phyloP scores from a whole-genome alignment of 495 filamentous ascomycete genomes.

The Lasiosphaeria ovina region DNA sequence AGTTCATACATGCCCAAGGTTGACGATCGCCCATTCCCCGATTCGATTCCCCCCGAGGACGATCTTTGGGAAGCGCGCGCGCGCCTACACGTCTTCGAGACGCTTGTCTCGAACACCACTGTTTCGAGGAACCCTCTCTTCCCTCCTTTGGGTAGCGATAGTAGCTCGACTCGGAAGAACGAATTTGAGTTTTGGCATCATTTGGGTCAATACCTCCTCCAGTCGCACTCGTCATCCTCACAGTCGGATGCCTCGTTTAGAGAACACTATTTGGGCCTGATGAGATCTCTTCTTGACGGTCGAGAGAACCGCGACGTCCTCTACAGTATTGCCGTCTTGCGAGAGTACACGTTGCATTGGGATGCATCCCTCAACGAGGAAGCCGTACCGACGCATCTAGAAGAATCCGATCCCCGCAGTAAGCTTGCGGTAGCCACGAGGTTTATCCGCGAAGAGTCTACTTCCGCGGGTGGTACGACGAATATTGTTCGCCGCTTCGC shows the following conservation, averaged over 20 bases:
- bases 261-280: constrained; percentile 58
- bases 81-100: constrained; percentile 71
- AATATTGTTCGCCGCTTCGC: constrained; percentile 78
- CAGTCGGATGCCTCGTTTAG: constrained; percentile 49
- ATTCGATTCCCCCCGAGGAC: constrained; percentile 31
- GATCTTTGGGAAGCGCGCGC: constrained; percentile 59
- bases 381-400: constrained; percentile 58
- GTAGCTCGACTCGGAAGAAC: constrained; percentile 54
- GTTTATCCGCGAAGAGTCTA: constrained; percentile 74
- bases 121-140: constrained; percentile 58
- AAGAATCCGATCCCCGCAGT: constrained; percentile 66
- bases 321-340: constrained; percentile 80
- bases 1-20: constrained; percentile 28
- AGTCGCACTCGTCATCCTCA: constrained; percentile 51
- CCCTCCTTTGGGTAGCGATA: constrained; percentile 41
- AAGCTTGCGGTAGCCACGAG: constrained; percentile 77
- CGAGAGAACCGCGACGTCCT: constrained; percentile 89
- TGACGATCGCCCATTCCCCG: constrained; percentile 3
- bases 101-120: constrained; percentile 66
- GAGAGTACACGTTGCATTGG: constrained; percentile 68
- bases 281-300: constrained; percentile 69
- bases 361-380: constrained; percentile 60
- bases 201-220: constrained; percentile 68
- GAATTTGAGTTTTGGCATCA: constrained; percentile 80
- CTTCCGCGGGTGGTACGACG: constrained; percentile 66